phyloP scores from a whole-genome alignment of 192 early-diverging fungal genomes.

The Lobosporangium transversale region DNA sequence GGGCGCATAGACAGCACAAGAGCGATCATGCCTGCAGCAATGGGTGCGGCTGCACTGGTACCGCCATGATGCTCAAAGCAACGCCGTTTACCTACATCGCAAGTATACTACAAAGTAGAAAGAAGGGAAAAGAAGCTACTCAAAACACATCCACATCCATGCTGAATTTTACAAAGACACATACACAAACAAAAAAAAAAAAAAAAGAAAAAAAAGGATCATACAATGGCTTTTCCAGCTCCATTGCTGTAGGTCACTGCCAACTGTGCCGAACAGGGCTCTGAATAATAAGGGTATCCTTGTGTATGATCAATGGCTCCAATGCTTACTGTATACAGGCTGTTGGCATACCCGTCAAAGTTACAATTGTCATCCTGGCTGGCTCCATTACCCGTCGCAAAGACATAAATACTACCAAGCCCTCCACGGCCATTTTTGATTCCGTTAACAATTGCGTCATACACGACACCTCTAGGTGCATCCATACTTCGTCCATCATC shows the following conservation, averaged over 20 bases:
- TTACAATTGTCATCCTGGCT: conserved; percentile 88
- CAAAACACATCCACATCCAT: not conserved
- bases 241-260: conserved; percentile 93
- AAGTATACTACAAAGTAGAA: conserved; percentile 73
- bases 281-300: conserved; percentile 86
- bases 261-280: conserved; percentile 89
- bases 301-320: conserved; percentile 84
- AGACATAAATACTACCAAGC: conserved; percentile 89
- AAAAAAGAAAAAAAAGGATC: conserved; percentile 12
- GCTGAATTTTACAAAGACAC: too few relatives aligned
- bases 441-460: conserved; percentile 90
- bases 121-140: not conserved
- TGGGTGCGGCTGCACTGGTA: conserved; percentile 94
- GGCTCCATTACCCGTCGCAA: conserved; percentile 95
- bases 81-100: conserved; percentile 77
- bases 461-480: conserved; percentile 81
- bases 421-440: conserved; percentile 85
- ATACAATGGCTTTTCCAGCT: conserved; percentile 77
- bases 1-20: conserved; percentile 86
- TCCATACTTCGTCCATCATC: conserved; percentile 90
- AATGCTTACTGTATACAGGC: conserved; percentile 94
- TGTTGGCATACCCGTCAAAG: conserved; percentile 96
- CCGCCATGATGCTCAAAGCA: conserved; percentile 90
- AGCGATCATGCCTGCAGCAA: conserved; percentile 91
- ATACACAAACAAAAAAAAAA: too few relatives aligned